Base-by-base conservation (phyloP, 352 stramenopile genomes). In the Pythium sukuiense region DNA sequence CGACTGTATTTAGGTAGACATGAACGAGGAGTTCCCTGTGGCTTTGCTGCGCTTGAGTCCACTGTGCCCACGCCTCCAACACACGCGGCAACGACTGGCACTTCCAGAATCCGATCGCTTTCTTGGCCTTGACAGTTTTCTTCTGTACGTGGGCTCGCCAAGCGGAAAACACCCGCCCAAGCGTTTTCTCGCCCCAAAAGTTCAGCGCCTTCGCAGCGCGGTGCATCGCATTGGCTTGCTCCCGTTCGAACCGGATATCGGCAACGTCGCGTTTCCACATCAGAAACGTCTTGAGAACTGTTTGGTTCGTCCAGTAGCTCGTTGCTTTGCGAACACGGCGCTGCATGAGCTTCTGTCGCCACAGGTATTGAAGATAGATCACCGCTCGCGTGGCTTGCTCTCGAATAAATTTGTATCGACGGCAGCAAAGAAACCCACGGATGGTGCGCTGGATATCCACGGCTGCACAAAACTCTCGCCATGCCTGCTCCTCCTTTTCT, bases 71-170 rank as follows among this genome's bases (percentile, higher is more conserved):
- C 0, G 77, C 73, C 13, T 79, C 72, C 18, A 95, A 55, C 1
- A 92, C 76, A 3, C 78, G 76, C 18, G 86, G 86, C 1, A 89
- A 35, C 13, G 81, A 77, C 59, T 90, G 80, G 18, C 74, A 88
- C 49, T 85, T 87, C 81, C 83, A 93, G 53, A 92, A 90, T 1
- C 50, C 77, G 3, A 90, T 58, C 6, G 80, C 83, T 59, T 87
- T 88, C 63, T 81, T 90, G 0, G 76, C 76, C 45, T 77, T 76
- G 12, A 69, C 20, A 16, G 71, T 71, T 43, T 83, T 88, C 14
- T 58, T 65, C n/a, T 70, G 65, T 0, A 87, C 72, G 18, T 72
- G 59, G 0, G 72, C 29, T 32, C 65, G 72, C 86, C 86, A 93
- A 0, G 76, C 73, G 13, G 11, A 20, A 20, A 93, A 87, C 1